phyloP scores from a whole-genome alignment of 768 basidiomycete genomes.

The Kondoa malvinella region DNA sequence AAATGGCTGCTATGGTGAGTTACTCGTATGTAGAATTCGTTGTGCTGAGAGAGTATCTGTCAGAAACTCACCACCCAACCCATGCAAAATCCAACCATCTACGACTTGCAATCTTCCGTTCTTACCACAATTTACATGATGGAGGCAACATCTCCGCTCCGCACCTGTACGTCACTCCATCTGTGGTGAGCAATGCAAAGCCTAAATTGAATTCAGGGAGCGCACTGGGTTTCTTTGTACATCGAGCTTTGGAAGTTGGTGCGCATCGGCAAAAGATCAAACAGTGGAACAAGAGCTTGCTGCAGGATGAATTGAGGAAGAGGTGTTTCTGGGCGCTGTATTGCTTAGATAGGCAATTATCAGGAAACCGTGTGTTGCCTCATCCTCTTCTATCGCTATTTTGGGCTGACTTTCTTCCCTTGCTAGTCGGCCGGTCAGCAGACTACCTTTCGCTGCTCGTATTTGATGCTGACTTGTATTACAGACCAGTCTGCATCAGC shows the following conservation, averaged over 20 bases:
- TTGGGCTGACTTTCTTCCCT: background rate
- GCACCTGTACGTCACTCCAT: slow-evolving; percentile 21
- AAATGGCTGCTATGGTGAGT: background rate
- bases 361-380: slow-evolving; percentile 37
- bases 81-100: background rate
- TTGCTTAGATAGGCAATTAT: slow-evolving; percentile 22
- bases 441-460: background rate
- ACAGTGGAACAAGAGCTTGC: slow-evolving; percentile 28
- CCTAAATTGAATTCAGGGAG: slow-evolving; percentile 10
- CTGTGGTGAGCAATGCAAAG: background rate
- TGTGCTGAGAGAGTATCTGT: no score
- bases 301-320: slow-evolving; percentile 59
- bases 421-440: background rate
- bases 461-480: no score
- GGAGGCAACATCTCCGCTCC: slow-evolving; percentile 22
- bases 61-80: background rate
- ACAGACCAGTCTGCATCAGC: slow-evolving; percentile 52
- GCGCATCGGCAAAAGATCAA: slow-evolving; percentile 47
- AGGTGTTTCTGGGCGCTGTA: slow-evolving; percentile 48
- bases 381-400: no score
- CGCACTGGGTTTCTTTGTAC: slow-evolving; percentile 39
- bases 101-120: slow-evolving; percentile 34
- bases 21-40: background rate
- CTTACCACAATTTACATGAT: slow-evolving; percentile 31
- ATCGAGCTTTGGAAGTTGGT: slow-evolving; percentile 59